Evolutionary conservation across 2,329 filamentous ascomycete species (phyloP), one percentile per base, ranked within the genome.

Genomic region (Huntiella decipiens): DNA sequence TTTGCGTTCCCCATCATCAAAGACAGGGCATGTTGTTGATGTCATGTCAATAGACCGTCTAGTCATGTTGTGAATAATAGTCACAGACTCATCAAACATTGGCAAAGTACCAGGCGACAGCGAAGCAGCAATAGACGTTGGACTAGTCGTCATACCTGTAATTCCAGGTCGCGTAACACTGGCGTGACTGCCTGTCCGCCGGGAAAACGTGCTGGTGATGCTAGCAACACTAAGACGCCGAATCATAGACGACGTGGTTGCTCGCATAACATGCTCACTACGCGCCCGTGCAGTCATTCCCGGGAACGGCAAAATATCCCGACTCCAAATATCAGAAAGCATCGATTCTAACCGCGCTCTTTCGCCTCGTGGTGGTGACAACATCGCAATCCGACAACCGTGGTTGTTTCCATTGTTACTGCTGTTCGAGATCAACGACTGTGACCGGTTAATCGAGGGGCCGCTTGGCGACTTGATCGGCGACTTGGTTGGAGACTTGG

Each of bases 181-280:
- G 12, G 63, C 61, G 39, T 68, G 54, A 52, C 78, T 82, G 35
- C 66, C 68, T 1, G 82, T 81, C 48, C 80, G 74, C 53, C 79
- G 82, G 34, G 74, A 73, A 56, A 92, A 87, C 41, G 80, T 80
- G 53, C 73, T 79, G 11, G 82, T 72, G 52, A 91, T 80, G 58
- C 79, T 86, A 42, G 80, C 79, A 55, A 84, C 79, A 60, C 83
- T 93, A 51, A 95, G 70, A 58, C 87, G 92, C 44, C 86, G 74
- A 65, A 94, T 93, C 56, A 94, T 74, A 1, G 82, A 82, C 33
- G 83, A 85, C 10, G 86, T 82, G n/a, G 81, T 85, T 36, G 74
- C 74, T 43, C 82, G 71, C 40, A 91, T 78, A 3, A 84, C 65
- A 55, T 82, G 75, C 54, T 93, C 74, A 54, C 81, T 63, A 64